phyloP scores from a whole-genome alignment of 805 yeast genomes.

The Debaryomyces castellii region DNA sequence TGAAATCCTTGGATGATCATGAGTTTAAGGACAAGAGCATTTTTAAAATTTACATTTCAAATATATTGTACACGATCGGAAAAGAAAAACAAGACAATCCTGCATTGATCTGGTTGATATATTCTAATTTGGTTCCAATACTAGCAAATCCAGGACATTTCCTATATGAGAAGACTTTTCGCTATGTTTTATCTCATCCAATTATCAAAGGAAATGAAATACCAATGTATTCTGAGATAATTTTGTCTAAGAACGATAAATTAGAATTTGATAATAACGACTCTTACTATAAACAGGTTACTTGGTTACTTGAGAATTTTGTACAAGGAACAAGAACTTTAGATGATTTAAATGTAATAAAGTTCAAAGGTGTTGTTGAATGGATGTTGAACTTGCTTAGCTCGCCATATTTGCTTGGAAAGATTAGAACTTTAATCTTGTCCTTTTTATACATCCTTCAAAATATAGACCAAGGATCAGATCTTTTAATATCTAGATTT shows the following conservation, averaged over 20 bases:
- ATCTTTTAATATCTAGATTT: constrained; percentile 57
- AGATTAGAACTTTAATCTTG: constrained; percentile 39
- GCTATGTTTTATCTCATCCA: constrained; percentile 64
- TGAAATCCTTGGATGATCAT: constrained; percentile 38
- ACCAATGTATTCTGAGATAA: constrained; percentile 45
- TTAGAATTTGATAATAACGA: constrained; percentile 40
- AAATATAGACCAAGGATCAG: constrained; percentile 56
- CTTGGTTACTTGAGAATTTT: constrained; percentile 63
- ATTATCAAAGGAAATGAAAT: constrained; percentile 38
- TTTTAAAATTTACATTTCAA: constrained; percentile 54
- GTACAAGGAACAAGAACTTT: constrained; percentile 43
- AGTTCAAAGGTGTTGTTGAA: constrained; percentile 60
- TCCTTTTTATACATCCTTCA: constrained; percentile 48
- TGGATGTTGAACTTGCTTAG: constrained; percentile 57
- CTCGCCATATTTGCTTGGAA: constrained; percentile 46
- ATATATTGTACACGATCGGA: constrained; percentile 38
- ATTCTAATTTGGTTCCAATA: constrained; percentile 57
- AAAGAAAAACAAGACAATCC: constrained; percentile 23
- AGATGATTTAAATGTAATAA: constrained; percentile 54
- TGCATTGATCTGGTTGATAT: constrained; percentile 52
- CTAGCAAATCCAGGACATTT: constrained; percentile 69
- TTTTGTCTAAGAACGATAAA: constrained; percentile 22
- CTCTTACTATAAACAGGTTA: constrained; percentile 54
- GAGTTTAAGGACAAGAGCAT: constrained; percentile 56
- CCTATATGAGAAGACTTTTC: constrained; percentile 67